Evolutionary conservation across 1,284 basidiomycete species (phyloP), one percentile per base, ranked within the genome.

Genomic region (Xerocomus minutiporus): DNA sequence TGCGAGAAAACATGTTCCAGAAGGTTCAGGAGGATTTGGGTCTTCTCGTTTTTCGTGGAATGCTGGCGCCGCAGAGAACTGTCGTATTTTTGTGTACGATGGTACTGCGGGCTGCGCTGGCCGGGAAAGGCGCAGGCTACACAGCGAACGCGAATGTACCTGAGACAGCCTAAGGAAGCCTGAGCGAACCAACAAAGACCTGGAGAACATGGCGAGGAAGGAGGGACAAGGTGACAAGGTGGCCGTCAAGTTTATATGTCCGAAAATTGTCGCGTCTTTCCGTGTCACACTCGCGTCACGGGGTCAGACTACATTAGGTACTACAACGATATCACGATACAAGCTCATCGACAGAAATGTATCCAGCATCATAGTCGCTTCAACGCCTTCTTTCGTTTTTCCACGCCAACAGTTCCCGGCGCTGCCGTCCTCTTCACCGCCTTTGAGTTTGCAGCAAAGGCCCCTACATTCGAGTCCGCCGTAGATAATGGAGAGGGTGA

Each of bases 381-480:
- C 61, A 91, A 70, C 11, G 88, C 89, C 75, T 90, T 91, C 78
- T 91, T 91, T 67, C 87, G 77, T 73, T 90, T 91, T 71, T 89
- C 88, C 11, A 79, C 82, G 7, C 79, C 80, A 1, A 75, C 76
- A 8, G 72, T 67, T 1, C 71, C 76, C 1, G 72, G 71, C 3
- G 75, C 75, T 7, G 87, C 86, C 4, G 83, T 75, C 44, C 86
- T 73, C 69, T 89, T 89, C 50, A 86, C 76, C 0, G 85, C 78
- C 66, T 88, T 89, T 9, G 74, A 70, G 1, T 67, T 70, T 13
- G 69, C 63, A n/a, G 64, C 63, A 25, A 67, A 60, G 53, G 41
- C 62, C 49, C 53, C 69, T 20, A 86, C 77, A 60, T 89, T 89
- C 4, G 86, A 76, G 63, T 89, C 81, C 6, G 85, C 80, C 4